Conservation (phyloP, 2,329 filamentous ascomycete species). For the Clonostachys chloroleuca region DNA sequence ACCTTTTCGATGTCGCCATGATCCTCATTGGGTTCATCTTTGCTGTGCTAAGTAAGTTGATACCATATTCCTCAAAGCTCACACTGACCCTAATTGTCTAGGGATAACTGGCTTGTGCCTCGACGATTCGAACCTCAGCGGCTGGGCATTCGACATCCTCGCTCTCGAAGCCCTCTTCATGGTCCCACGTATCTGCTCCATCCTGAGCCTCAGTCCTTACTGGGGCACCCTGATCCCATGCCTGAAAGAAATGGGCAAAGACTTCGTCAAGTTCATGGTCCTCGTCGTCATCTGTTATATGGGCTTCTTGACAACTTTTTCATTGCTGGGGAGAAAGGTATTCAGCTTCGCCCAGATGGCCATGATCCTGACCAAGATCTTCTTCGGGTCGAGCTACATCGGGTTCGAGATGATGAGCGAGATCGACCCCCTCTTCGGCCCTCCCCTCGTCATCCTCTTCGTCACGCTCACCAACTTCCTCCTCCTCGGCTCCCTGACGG, state of each 20-base stretch:
- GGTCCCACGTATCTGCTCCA: slow-evolving; percentile 82
- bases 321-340: slow-evolving; percentile 66
- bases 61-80: slow-evolving; percentile 3
- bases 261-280: slow-evolving; percentile 82
- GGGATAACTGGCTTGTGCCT: slow-evolving; percentile 34
- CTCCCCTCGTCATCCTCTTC: slow-evolving; percentile 66
- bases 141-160: slow-evolving; percentile 83
- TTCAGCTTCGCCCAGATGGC: slow-evolving; percentile 67
- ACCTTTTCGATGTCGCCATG: slow-evolving; percentile 68
- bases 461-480: slow-evolving; percentile 75
- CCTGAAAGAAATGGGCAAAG: slow-evolving; percentile 89
- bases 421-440: slow-evolving; percentile 55
- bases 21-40: slow-evolving; percentile 70
- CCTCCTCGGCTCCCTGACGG: slow-evolving; percentile 73
- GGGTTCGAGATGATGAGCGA: slow-evolving; percentile 66
- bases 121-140: slow-evolving; percentile 58
- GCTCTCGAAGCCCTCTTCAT: slow-evolving; percentile 86
- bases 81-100: slow-evolving; percentile 2
- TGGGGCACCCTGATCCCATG: slow-evolving; percentile 89
- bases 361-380: slow-evolving; percentile 74
- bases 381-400: slow-evolving; percentile 72
- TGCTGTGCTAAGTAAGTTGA: slow-evolving; percentile 61
- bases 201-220: slow-evolving; percentile 82
- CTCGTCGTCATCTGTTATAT: slow-evolving; percentile 79
- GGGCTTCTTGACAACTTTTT: slow-evolving; percentile 85